phyloP scores from a whole-genome alignment of 1,284 basidiomycete species.

The Ustilago trichophora region DNA sequence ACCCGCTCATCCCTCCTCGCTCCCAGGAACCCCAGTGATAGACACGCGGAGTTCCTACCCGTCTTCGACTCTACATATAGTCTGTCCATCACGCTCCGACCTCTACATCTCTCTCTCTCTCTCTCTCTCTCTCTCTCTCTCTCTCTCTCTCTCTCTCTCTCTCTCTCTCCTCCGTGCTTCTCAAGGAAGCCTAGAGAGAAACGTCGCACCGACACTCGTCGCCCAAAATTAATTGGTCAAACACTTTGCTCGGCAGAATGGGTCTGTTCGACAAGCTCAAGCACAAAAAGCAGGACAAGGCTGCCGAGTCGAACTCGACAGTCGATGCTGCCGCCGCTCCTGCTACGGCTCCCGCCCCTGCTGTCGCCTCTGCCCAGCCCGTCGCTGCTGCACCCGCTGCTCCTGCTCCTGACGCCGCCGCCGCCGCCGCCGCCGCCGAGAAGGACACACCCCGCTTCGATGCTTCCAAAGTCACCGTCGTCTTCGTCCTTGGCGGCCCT shows the following conservation, averaged over 20 bases:
- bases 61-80: no score
- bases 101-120: no score
- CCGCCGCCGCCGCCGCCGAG: not conserved
- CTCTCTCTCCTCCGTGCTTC: no score
- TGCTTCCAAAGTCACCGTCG: slow-evolving; percentile 79
- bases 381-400: not conserved
- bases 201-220: slow-evolving; percentile 17
- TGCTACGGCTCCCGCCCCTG: slow-evolving; percentile 2
- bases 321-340: slow-evolving; percentile 1
- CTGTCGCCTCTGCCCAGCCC: slow-evolving; percentile 1
- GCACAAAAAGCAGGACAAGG: slow-evolving; percentile 28
- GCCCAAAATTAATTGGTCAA: slow-evolving; percentile 49
- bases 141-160: no score
- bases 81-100: no score
- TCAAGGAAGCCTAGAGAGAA: slow-evolving; percentile 11
- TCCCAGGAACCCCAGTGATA: slow-evolving; percentile 48
- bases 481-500: slow-evolving; percentile 96
- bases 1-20: slow-evolving; percentile 60
- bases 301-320: not conserved
- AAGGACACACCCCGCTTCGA: slow-evolving; percentile 72
- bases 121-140: no score
- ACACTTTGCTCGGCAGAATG: slow-evolving; percentile 48
- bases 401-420: not conserved
- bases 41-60: no score
- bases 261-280: slow-evolving; percentile 50